Conservation (phyloP, 495 filamentous ascomycete genomes). For the Penicillium ucsense region DNA sequence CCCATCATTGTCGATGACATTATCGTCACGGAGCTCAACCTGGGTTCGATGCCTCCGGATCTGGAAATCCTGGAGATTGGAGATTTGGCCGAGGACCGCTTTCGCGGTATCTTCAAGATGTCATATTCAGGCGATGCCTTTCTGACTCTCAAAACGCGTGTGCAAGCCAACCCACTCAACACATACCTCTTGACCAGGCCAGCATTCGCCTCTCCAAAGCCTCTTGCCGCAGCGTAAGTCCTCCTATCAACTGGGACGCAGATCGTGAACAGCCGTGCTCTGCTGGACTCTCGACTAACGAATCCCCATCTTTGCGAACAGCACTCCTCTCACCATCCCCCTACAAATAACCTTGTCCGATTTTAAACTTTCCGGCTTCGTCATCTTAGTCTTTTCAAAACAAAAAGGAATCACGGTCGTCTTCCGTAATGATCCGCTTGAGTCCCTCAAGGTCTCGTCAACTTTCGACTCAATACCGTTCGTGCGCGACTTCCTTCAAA, state of each 20-base stretch:
- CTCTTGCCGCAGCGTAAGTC: slow-evolving; percentile 74
- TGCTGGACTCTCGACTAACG: slow-evolving; percentile 1
- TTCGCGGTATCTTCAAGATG: slow-evolving; percentile 98
- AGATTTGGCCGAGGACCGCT: slow-evolving; percentile 91
- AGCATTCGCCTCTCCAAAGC: slow-evolving; percentile 82
- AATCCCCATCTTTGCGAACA: slow-evolving; percentile 12
- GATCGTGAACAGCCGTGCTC: too few species aligned
- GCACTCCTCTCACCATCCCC: slow-evolving; percentile 83
- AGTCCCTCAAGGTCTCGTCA: slow-evolving; percentile 95
- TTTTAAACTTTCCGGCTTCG: slow-evolving; percentile 93
- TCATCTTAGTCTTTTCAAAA: slow-evolving; percentile 92
- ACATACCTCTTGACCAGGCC: slow-evolving; percentile 89
- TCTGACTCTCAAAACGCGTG: slow-evolving; percentile 84
- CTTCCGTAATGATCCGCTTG: slow-evolving; percentile 94
- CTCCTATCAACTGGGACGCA: too few species aligned
- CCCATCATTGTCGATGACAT: slow-evolving; percentile 99
- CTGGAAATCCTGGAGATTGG: slow-evolving; percentile 96
- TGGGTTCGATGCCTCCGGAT: slow-evolving; percentile 84
- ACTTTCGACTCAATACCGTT: slow-evolving; percentile 99
- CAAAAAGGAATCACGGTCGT: slow-evolving; percentile 95
- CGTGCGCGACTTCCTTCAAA: slow-evolving; percentile 92
- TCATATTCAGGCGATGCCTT: slow-evolving; percentile 92
- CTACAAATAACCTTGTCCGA: slow-evolving; percentile 93
- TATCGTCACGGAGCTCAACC: slow-evolving; percentile 92
- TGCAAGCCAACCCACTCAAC: slow-evolving; percentile 96